phyloP scores from a whole-genome alignment of 2,329 filamentous ascomycete species.

The Alternaria gaisen region DNA sequence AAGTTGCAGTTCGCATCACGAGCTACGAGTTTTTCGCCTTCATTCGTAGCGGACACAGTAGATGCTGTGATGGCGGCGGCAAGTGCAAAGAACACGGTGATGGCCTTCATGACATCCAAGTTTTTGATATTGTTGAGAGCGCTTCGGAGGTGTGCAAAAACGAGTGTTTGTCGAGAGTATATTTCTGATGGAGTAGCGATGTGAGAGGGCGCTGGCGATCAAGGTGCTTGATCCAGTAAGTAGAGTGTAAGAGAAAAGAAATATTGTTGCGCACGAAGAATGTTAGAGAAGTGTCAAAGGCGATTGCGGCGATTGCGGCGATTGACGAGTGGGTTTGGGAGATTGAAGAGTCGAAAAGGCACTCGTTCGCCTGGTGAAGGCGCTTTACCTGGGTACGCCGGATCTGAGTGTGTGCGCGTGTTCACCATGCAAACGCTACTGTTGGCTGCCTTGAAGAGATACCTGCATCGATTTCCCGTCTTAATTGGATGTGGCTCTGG shows the following conservation, averaged over 20 bases:
- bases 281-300: neutral
- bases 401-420: neutral
- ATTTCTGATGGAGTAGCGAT: neutral
- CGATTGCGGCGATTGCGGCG: neutral
- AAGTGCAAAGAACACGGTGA: slow-evolving; percentile 1
- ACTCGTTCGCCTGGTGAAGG: neutral
- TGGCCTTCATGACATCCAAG: neutral
- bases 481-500: neutral
- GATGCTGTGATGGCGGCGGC: neutral
- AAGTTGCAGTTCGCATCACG: slow-evolving; percentile 15
- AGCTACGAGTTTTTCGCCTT: neutral
- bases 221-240: neutral
- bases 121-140: neutral
- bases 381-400: neutral
- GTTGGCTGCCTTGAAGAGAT: neutral
- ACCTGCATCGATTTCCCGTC: neutral
- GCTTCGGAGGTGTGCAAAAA: neutral
- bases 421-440: neutral
- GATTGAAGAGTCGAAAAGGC: neutral
- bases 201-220: neutral
- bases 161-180: neutral
- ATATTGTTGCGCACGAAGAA: neutral
- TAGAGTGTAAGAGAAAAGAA: neutral
- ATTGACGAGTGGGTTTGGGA: neutral
- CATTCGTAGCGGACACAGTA: neutral